Evolutionary conservation across 768 basidiomycete genomes (phyloP), one percentile per base, ranked within the genome.

Genomic region (Suillus sp.): DNA sequence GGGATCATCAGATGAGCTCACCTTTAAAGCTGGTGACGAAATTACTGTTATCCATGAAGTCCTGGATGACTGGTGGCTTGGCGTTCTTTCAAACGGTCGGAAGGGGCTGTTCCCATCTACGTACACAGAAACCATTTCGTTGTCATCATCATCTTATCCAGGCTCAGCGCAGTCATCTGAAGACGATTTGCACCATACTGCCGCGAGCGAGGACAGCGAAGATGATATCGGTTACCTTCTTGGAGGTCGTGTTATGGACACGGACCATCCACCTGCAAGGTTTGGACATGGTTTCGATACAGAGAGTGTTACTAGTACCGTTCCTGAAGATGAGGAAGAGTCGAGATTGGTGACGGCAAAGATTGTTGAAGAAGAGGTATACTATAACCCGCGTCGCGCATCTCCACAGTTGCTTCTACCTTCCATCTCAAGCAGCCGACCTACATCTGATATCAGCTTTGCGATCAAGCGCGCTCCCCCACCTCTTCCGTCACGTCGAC

Each of bases 61-160:
- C 1, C 79, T 93, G 38, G 91, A 92, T 65, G 93, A 87, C 64
- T 96, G 95, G 95, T 96, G 93, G 91, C 84, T 94, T 79, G 95
- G 94, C 8, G 87, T 91, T 71, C 72, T 86, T 38, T 67, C 64
- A 50, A 77, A 83, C 61, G 92, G 91, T 2, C 80, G 80, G 65
- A 86, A 83, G 59, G 95, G 95, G 16, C 72, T 96, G 47, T 96
- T 97, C 81, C 95, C 95, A 0, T 83, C 85, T 1, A 83, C 86
- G 7, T 91, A 93, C 74, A 88, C 87, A 10, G 90, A 93, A 67
- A 60, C 63, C 4, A 66, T 78, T 59, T 61, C 63, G 9, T 66
- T 59, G 53, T 45, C 57, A 9, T 18, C 48, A n/a, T 11, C n/a
- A 3, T 43, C 55, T 20, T 62, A 22, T 47, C 64, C 38, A 64